Evolutionary conservation across 1,284 basidiomycete genomes (phyloP).

Genomic region (Chondrostereum purpureum): DNA sequence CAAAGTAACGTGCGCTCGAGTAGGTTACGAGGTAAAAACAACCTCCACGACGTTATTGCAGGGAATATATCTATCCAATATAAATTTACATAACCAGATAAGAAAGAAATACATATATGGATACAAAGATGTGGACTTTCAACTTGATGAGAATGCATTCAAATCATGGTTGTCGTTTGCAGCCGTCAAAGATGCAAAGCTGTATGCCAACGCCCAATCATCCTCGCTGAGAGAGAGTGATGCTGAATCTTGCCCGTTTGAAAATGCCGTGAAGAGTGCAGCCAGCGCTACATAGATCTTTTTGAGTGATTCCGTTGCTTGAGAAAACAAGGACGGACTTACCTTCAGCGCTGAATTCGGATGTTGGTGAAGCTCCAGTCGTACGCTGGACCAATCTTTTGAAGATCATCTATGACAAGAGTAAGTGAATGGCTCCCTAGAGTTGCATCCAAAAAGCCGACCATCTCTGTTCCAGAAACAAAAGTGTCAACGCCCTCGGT

Average conservation of each 20-base stretch:
- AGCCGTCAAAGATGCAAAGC: constrained; percentile 11
- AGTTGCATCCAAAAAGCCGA: background rate
- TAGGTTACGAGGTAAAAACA: too few species aligned
- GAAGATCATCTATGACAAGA: constrained; percentile 5
- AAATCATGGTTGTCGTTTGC: background rate
- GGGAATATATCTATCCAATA: too few species aligned
- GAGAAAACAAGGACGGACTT: background rate
- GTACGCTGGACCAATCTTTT: constrained; percentile 9
- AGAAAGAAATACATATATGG: too few species aligned
- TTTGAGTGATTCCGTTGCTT: background rate
- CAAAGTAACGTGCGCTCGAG: too few species aligned
- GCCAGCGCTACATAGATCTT: constrained; percentile 1
- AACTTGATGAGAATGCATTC: constrained; percentile 1
- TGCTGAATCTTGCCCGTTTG: constrained; percentile 6
- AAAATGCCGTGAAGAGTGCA: constrained; percentile 4
- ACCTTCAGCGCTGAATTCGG: constrained; percentile 8
- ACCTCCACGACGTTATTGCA: too few species aligned
- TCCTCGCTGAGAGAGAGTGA: constrained; percentile 8
- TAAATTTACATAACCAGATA: too few species aligned
- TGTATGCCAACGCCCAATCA: constrained; percentile 12
- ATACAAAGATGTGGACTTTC: too few species aligned
- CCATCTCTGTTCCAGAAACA: constrained; percentile 8
- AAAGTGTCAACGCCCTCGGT: constrained; percentile 11
- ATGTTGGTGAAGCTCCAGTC: constrained; percentile 7
- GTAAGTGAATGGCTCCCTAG: background rate